Percentiles rank a stretch among this genome's conserved stretches.
These are phyloP conservation scores for Heliamphora pulchella DNA, from an alignment of 179 eudicot genomes.

Conservation along the genomic window DNA sequence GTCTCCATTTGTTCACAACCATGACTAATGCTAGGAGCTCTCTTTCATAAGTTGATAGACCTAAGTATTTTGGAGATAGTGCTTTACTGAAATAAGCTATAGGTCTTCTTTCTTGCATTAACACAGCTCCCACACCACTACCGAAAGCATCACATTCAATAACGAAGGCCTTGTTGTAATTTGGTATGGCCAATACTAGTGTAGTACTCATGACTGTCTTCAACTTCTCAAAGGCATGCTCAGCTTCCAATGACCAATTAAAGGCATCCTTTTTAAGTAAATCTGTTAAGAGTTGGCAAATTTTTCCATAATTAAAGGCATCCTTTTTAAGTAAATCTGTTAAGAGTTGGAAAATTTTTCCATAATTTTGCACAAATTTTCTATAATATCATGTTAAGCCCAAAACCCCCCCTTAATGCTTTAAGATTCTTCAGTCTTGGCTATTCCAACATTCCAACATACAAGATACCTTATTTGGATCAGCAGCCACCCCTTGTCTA, in stretches of 20 bases:
- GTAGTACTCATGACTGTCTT: conserved; percentile 1
- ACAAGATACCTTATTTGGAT: too few relatives aligned
- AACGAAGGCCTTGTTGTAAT: background rate
- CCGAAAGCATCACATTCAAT: background rate
- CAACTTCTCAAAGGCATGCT: background rate
- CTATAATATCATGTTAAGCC: conserved; percentile 11
- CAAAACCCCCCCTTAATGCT: conserved; percentile 1
- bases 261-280: conserved; percentile 10
- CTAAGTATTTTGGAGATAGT: too few relatives aligned
- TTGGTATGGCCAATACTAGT: conserved; percentile 11
- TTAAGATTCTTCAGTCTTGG: background rate
- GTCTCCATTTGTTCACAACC: conserved; percentile 6
- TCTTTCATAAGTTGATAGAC: too few relatives aligned
- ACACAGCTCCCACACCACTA: too few relatives aligned
- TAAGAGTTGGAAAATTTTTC: background rate
- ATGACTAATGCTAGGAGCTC: background rate
- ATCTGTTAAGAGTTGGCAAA: background rate
- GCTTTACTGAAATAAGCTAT: background rate
- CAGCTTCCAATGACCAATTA: background rate
- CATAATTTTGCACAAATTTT: too few relatives aligned
- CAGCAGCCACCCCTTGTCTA: too few relatives aligned
- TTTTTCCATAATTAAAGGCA: background rate
- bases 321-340: conserved; percentile 2
- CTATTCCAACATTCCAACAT: background rate
- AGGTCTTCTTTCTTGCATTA: too few relatives aligned